A percentile compares a stretch with the other conserved stretches of the same genome.
These are phyloP conservation scores for Dactylorhiza incarnata DNA, from an alignment of 106 monocot genomes.

Conservation along the genomic window DNA sequence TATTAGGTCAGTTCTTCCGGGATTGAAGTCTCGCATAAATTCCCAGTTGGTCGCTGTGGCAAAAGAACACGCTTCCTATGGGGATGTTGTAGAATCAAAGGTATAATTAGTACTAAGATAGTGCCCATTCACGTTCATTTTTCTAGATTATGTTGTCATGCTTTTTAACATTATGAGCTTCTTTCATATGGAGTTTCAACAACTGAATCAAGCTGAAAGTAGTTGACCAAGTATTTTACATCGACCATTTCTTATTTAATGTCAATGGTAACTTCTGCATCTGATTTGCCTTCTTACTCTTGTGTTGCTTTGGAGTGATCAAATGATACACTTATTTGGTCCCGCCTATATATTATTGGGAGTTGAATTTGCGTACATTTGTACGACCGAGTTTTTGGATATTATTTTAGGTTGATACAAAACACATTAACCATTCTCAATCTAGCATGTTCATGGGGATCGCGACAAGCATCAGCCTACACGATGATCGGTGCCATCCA, in stretches of 20 bases:
- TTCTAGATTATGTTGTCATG: not conserved
- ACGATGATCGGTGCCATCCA: too few species aligned
- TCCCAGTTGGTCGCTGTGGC: conserved; percentile 82
- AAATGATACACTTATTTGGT: not conserved
- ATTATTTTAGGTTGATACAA: not conserved
- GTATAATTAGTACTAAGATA: conserved; percentile 21
- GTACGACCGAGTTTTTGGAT: not conserved
- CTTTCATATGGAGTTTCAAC: not conserved
- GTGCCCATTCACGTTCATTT: not conserved
- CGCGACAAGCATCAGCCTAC: too few species aligned
- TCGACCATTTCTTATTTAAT: not conserved
- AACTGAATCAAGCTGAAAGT: not conserved
- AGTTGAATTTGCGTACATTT: too few species aligned
- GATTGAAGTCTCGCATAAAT: conserved; percentile 87
- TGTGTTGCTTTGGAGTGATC: too few species aligned
- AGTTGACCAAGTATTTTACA: not conserved
- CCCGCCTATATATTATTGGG: too few species aligned
- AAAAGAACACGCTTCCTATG: conserved; percentile 93
- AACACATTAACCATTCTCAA: not conserved
- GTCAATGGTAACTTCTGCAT: not conserved
- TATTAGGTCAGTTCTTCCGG: conserved; percentile 82
- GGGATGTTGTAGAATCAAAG: conserved; percentile 87
- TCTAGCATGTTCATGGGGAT: too few species aligned
- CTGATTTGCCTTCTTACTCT: not conserved
- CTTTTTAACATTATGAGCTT: not conserved